phyloP scores from a whole-genome alignment of 2,329 filamentous ascomycete species.

The Akanthomyces muscarius region DNA sequence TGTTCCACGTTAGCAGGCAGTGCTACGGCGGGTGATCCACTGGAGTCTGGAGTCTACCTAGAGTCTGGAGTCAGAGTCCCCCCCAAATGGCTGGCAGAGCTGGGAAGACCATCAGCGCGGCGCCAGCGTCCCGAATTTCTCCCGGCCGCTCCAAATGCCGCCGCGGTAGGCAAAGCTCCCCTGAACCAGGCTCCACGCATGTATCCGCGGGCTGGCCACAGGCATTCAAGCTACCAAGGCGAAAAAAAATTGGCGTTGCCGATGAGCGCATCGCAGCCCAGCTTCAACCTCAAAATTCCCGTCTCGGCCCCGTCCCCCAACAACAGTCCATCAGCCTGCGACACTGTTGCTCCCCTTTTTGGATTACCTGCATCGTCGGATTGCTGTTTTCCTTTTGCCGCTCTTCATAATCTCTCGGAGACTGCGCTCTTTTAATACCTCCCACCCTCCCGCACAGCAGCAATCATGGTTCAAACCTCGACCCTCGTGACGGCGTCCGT shows the following conservation, averaged over 20 bases:
- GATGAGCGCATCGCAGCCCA: slow-evolving; percentile 16
- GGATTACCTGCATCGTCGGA: slow-evolving; percentile 4
- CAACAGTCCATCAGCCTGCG: background rate
- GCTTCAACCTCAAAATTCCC: slow-evolving; percentile 7
- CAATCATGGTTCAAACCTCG: slow-evolving; percentile 45
- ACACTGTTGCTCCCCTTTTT: slow-evolving; percentile 2
- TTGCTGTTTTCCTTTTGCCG: background rate
- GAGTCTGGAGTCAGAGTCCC: too few species aligned
- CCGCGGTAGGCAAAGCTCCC: slow-evolving; percentile 12
- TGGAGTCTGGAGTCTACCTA: background rate
- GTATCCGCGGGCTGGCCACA: background rate
- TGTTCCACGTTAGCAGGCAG: background rate
- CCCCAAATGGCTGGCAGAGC: background rate
- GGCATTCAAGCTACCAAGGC: background rate
- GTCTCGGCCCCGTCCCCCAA: background rate
- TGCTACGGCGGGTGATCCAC: background rate
- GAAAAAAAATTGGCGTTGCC: slow-evolving; percentile 16
- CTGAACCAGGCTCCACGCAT: slow-evolving; percentile 13
- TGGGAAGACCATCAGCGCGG: background rate
- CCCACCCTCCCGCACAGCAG: slow-evolving; percentile 4
- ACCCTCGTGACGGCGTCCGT: slow-evolving; percentile 59
- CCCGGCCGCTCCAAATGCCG: slow-evolving; percentile 14
- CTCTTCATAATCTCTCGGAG: background rate
- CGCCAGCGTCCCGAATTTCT: slow-evolving; percentile 22
- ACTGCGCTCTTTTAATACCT: slow-evolving; percentile 7